Evolutionary conservation across 192 early-diverging fungal species (phyloP), one percentile per base, ranked within the genome.

Genomic region (Blastocladiella britannica): DNA sequence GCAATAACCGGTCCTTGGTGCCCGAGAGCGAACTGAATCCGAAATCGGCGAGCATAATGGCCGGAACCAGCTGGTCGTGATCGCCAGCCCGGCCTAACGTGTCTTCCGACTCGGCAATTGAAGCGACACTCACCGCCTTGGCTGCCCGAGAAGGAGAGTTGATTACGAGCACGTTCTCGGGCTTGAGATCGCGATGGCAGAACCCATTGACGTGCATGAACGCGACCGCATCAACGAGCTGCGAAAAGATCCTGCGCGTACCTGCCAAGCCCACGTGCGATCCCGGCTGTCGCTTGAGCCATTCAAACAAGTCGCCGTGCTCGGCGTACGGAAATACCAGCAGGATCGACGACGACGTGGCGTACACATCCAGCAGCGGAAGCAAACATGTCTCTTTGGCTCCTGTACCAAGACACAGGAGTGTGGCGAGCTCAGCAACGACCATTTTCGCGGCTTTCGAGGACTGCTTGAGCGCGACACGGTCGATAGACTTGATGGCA

Each of bases 171-270:
- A 47, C n/a, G 37, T 47, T 47, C n/a, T 47, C 37, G 7, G n/a
- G 37, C 37, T 47, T 47, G 37, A 47, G 37, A 4, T 47, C 37
- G 1, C 37, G 37, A 20, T 47, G 37, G 15, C 37, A 47, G n/a
- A 47, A 47, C 15, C 37, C 37, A 2, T 47, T 9, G 15, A 20
- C 37, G 65, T 95, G 94, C 51, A 93, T 56, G 65, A 93, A 92
- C 20, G 70, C 61, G 0, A 97, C 64, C 7, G 83, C 87, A 4
- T 71, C 64, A 2, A 74, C 81, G 6, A 93, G 52, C 67, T 94
- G 86, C 7, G 67, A 63, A 61, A 95, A 89, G 29, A 91, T 65
- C 24, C 37, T 58, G 20, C 69, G 60, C 0, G 77, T 78, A 15
- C 68, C 26, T 27, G 59, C 59, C 64, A 87, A 78, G 3, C 65